Base-by-base conservation (phyloP, 1,284 basidiomycete genomes). In the Cerrena zonata region DNA sequence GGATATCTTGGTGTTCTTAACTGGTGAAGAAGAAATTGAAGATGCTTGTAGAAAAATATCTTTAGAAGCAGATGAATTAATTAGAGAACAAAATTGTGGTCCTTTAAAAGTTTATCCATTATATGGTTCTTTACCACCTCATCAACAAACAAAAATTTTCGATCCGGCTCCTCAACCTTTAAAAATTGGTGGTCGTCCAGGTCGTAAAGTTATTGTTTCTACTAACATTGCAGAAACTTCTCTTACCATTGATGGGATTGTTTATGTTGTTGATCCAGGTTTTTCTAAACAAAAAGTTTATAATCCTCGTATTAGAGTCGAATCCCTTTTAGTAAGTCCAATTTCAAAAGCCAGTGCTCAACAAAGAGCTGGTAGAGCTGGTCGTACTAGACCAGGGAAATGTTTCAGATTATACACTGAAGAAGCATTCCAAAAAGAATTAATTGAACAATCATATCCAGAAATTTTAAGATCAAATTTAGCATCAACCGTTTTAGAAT, bases 171-270 rank as follows among this genome's bases (percentile, higher is more conserved):
- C 95, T 1, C 62, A 74, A 1, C 68, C 89, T 0, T 72, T 77
- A 4, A 75, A 70, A 0, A 67, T 78, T 1, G 83, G 77, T 51
- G 88, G 91, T 1, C 86, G 91, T 0, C 85, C 89, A 0, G 93
- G 94, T 0, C 82, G 95, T 56, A 99, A 99, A 69, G 83, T 98
- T 25, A 91, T 99, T 45, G 75, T 99, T 1, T 92, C 93, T 12
- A 99, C 96, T 27, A 99, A 99, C 69, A 95, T 99, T 56, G 96
- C 96, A 5, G 95, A 99, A 71, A 99, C 96, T 0, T 96, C 93
- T 10, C 73, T 99, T 34, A 99, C 95, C 1, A 98, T 99, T 55
- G 95, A 98, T 61, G 96, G 95, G 22, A 98, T 99, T 63, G 94
- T 99, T 12, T 99, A 98, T 65, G 95, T 99, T 51, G 93, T 99